Base-by-base conservation (phyloP, 352 stramenopile genomes). In the Blastocystis hominis region DNA sequence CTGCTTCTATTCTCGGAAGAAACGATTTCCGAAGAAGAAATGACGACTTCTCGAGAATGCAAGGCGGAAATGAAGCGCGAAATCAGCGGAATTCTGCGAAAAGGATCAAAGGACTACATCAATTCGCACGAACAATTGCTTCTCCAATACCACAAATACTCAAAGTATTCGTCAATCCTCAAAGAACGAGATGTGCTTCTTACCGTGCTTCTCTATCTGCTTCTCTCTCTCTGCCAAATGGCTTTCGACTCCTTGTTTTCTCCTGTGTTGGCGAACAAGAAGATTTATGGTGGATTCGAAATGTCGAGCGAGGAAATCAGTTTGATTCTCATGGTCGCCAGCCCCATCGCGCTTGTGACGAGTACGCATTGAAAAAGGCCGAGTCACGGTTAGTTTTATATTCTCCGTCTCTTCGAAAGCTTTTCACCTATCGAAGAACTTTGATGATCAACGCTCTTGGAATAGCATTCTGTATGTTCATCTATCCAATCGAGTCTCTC, bases 101-200 rank as follows among this genome's bases (percentile, higher is more conserved):
- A 64, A 20, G 69, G 53, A 24, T 40, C 44, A 15, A 24, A 63
- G 24, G 66, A 69, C 30, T 46, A 50, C 24, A 63, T 75, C 44
- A 69, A 64, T 44, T 78, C 66, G 20, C 46, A 59, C 47, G 77
- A 87, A 56, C 62, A 78, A 44, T 40, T 87, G 13, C 34, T 87
- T 24, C 55, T 87, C 38, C 66, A 76, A 7, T 78, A 76, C 55
- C 72, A 75, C 46, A 87, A 66, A 40, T 59, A 87, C 44, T 61
- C 66, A 13, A 87, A 46, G 34, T 78, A 87, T 24, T 61, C 30
- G 15, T 78, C 62, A 1, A 54, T 87, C 47, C 40, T 75, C 38
- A 64, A 66, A n/a, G 63, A 87, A n/a, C 46, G 44, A 2, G 62
- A 87, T 40, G 30, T 87, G 38, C 38, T 78, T 9, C 30, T 78